Conservation (phyloP, 768 basidiomycete species). For the Rubroboletus pulcherrimus region DNA sequence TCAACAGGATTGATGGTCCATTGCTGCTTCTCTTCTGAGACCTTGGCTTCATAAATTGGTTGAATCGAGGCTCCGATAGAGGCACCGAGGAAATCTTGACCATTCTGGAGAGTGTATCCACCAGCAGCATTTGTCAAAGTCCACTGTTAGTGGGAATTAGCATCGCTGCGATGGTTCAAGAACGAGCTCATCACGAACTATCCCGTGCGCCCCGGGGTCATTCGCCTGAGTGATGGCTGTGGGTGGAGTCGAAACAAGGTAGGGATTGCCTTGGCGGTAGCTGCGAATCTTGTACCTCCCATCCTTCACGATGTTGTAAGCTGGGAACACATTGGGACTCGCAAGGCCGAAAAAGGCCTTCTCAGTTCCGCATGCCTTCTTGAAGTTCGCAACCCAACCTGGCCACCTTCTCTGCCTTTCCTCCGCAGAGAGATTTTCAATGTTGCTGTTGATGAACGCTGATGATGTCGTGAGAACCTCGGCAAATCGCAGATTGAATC, state of each 20-base stretch:
- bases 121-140: background rate
- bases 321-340: background rate
- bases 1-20: constrained; percentile 3
- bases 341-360: background rate
- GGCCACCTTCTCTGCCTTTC: background rate
- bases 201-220: background rate
- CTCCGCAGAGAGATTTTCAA: background rate
- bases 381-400: background rate
- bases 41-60: background rate
- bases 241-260: background rate
- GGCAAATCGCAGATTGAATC: background rate
- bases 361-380: background rate
- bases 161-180: background rate
- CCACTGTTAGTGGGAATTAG: constrained; percentile 1
- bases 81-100: background rate
- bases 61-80: background rate
- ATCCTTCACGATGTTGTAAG: background rate
- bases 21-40: background rate
- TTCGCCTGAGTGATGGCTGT: background rate
- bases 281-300: constrained; percentile 2
- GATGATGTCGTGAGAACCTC: background rate
- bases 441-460: constrained; percentile 1
- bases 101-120: background rate
- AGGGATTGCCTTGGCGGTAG: background rate
- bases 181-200: background rate